A percentile compares a stretch with the other conserved stretches of the same genome.
Evolutionary conservation across 2,329 filamentous ascomycete genomes (phyloP).

Genomic region (Sphaerulina populicola): DNA sequence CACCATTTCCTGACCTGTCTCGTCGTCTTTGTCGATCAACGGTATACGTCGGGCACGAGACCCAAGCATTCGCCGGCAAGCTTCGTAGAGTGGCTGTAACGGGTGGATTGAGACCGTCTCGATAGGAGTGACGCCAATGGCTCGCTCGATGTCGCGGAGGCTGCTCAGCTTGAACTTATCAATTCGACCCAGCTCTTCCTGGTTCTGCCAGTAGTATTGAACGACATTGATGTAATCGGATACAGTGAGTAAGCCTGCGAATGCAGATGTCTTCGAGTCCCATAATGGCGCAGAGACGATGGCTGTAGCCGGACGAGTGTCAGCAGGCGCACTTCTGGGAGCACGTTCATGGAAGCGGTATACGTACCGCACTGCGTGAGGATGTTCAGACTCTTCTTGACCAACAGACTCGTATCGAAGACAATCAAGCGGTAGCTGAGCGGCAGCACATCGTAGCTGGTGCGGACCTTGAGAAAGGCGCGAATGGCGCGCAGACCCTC

Average conservation of each 20-base stretch:
- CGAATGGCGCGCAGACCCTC: conserved; percentile 78
- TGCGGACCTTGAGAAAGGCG: conserved; percentile 91
- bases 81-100: conserved; percentile 83
- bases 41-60: conserved; percentile 90
- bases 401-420: conserved; percentile 86
- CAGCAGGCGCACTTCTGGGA: background rate
- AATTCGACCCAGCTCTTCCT: conserved; percentile 77
- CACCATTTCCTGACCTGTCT: conserved; percentile 84
- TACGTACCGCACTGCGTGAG: conserved; percentile 79
- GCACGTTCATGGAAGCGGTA: no score
- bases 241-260: conserved; percentile 87
- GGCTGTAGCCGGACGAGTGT: conserved; percentile 47
- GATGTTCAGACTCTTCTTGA: conserved; percentile 95
- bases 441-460: conserved; percentile 94
- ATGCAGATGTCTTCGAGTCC: conserved; percentile 88
- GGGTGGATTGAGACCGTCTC: conserved; percentile 96
- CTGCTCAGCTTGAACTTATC: conserved; percentile 91
- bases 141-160: conserved; percentile 89
- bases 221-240: conserved; percentile 99
- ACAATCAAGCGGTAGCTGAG: conserved; percentile 93
- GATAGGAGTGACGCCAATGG: conserved; percentile 80
- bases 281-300: conserved; percentile 96
- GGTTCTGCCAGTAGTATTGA: conserved; percentile 97
- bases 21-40: conserved; percentile 85
- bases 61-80: conserved; percentile 85